Percentiles rank a stretch among this genome's conserved stretches.
Conservation (phyloP, 2,329 filamentous ascomycete genomes). For the Penicillium brevicompactum region DNA sequence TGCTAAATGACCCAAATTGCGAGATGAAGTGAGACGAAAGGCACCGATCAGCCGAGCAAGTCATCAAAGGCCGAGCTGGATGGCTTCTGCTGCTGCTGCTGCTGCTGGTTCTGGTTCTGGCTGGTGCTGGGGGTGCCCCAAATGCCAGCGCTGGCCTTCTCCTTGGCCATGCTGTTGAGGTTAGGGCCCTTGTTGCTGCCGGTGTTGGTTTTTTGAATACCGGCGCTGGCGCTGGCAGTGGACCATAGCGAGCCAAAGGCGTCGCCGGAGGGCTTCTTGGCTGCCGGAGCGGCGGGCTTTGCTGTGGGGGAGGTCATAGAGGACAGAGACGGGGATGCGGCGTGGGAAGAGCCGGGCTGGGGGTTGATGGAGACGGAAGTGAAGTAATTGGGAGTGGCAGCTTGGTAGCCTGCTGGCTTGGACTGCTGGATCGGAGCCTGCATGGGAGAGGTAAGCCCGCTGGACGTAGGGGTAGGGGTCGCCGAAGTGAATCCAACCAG, state of each 20-base stretch:
- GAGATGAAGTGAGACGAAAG: not conserved
- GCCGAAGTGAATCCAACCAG: slow-evolving; percentile 79
- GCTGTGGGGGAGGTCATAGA: slow-evolving; percentile 39
- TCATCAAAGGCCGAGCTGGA: slow-evolving; percentile 43
- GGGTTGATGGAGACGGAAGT: slow-evolving; percentile 66
- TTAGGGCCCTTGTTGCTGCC: slow-evolving; percentile 69
- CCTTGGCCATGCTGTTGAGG: slow-evolving; percentile 93
- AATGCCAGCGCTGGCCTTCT: slow-evolving; percentile 91
- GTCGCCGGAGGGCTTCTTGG: slow-evolving; percentile 63
- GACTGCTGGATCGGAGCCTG: slow-evolving; percentile 43
- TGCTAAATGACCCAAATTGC: not conserved
- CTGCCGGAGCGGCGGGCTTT: slow-evolving; percentile 46
- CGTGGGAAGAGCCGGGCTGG: slow-evolving; percentile 35
- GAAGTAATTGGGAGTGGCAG: slow-evolving; percentile 89
- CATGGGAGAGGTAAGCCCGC: slow-evolving; percentile 57
- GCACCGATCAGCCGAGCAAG: slow-evolving; percentile 36
- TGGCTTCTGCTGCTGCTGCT: slow-evolving; percentile 30
- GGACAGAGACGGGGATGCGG: slow-evolving; percentile 39
- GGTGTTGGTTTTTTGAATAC: slow-evolving; percentile 72
- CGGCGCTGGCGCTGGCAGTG: slow-evolving; percentile 66
- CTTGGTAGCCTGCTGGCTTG: slow-evolving; percentile 69
- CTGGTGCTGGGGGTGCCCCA: slow-evolving; percentile 74
- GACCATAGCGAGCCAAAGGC: slow-evolving; percentile 88
- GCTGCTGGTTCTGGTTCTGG: slow-evolving; percentile 43
- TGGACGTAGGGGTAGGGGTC: slow-evolving; percentile 66